Evolutionary conservation across 2,329 filamentous ascomycete species (phyloP), one percentile per base, ranked within the genome.

Genomic region (Aspergillus sp.): DNA sequence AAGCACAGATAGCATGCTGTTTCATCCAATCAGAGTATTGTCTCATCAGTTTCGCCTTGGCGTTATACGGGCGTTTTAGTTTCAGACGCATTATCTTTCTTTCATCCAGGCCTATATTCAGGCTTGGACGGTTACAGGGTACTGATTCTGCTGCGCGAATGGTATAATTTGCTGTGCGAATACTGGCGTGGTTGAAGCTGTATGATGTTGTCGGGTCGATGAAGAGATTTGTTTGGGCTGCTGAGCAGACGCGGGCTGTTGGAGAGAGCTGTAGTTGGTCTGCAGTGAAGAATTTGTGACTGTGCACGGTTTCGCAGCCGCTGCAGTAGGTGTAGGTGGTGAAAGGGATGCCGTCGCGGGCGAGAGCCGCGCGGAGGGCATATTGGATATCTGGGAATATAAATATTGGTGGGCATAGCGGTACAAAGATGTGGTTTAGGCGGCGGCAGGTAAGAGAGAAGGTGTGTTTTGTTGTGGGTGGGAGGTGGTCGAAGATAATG

Each of bases 321-420:
- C 35, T 35, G 25, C 55, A 57, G 44, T 57, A 57, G 3, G 37
- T 17, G 43, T 27, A 41, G 25, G 19, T 9, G n/a, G 23, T 23
- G 23, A 57, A 39, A 7, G 15, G 12, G 15, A 47, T 17, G 35
- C 49, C 55, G 35, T 57, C 55, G 25, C 49, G 49, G 27, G 55
- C 55, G 7, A 57, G 55, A 21, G 8, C 14, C 19, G 43, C 31
- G 14, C 49, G 55, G 37, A 57, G 35, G 14, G 12, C 17, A 23
- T 53, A 23, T 25, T 11, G 19, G 15, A 4, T 15, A 2, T 23
- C 43, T 14, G 27, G 9, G 27, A 9, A 31, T 11, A 31, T 9
- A 4, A 3, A 11, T 4, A 23, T 4, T 19, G 23, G 17, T n/a
- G 49, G 49, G 27, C 55, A 57, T 3, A 39, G 47, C 1, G 43